Conservation (phyloP, 139 green algal species). For the Picocystis salinarum region DNA sequence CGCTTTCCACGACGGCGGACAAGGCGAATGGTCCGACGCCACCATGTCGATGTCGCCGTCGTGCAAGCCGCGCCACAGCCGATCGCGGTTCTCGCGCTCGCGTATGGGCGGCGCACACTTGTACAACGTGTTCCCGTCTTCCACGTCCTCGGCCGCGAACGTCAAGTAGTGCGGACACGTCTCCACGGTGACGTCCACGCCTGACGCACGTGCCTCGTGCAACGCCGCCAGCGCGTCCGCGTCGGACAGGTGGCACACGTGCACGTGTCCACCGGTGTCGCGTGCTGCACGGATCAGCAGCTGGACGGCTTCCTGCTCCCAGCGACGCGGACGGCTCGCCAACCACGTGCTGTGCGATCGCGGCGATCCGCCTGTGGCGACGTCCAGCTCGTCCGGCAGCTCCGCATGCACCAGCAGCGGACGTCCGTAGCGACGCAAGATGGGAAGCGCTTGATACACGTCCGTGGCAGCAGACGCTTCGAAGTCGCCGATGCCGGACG, state of each 20-base stretch:
- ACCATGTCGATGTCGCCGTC: constrained; percentile 42
- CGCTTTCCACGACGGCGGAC: constrained; percentile 46
- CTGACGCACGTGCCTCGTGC: constrained; percentile 5
- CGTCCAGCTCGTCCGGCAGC: constrained; percentile 21
- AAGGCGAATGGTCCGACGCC: constrained; percentile 77
- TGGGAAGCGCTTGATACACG: constrained; percentile 40
- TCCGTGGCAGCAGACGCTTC: constrained; percentile 19
- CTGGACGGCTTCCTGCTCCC: too few species aligned
- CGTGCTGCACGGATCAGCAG: too few species aligned
- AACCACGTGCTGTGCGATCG: constrained; percentile 49
- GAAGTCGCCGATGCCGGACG: constrained; percentile 78
- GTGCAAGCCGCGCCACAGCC: constrained; percentile 29
- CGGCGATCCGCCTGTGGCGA: constrained; percentile 19
- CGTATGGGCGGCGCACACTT: constrained; percentile 77
- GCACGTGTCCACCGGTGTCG: constrained; percentile 46
- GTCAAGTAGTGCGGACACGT: constrained; percentile 82
- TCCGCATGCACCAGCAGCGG: constrained; percentile 64
- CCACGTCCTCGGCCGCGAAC: constrained; percentile 56
- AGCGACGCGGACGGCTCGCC: constrained; percentile 38
- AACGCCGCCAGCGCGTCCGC: constrained; percentile 7
- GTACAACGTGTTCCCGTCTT: constrained; percentile 42
- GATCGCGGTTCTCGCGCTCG: constrained; percentile 29
- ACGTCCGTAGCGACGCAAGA: constrained; percentile 36
- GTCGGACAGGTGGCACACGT: constrained; percentile 59
- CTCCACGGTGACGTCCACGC: constrained; percentile 62